phyloP scores from a whole-genome alignment of 495 filamentous ascomycete species.

The Viridothelium virens region DNA sequence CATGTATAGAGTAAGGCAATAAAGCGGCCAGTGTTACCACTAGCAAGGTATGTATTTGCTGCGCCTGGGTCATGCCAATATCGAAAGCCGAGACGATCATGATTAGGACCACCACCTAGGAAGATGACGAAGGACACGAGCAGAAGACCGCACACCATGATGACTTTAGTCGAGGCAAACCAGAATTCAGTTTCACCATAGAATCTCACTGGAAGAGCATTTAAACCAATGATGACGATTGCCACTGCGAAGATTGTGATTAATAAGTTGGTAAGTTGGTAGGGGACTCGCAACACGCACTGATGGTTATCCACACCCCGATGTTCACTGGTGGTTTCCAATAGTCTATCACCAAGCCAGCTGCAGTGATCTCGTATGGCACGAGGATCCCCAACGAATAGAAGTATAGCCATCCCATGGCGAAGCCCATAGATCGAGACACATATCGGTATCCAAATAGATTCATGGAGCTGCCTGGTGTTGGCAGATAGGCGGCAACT shows the following conservation, averaged over 20 bases:
- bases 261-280: background rate
- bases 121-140: slow-evolving; percentile 61
- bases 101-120: slow-evolving; percentile 51
- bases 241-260: slow-evolving; percentile 3
- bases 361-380: slow-evolving; percentile 34
- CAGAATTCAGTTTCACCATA: slow-evolving; percentile 58
- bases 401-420: slow-evolving; percentile 40
- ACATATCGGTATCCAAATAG: slow-evolving; percentile 44
- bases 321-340: slow-evolving; percentile 48
- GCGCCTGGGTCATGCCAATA: slow-evolving; percentile 36
- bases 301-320: slow-evolving; percentile 54
- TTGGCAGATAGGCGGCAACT: slow-evolving; percentile 37
- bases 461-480: slow-evolving; percentile 35
- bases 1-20: slow-evolving; percentile 36
- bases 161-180: slow-evolving; percentile 54
- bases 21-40: slow-evolving; percentile 44
- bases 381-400: slow-evolving; percentile 35
- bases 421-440: slow-evolving; percentile 43
- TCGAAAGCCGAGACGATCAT: slow-evolving; percentile 38
- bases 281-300: background rate
- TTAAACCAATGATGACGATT: slow-evolving; percentile 30
- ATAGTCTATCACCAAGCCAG: slow-evolving; percentile 44
- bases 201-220: slow-evolving; percentile 28
- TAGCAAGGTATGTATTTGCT: slow-evolving; percentile 38
- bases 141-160: slow-evolving; percentile 57